Conservation (phyloP, 805 yeast genomes). For the Monosporozyma aquatica region DNA sequence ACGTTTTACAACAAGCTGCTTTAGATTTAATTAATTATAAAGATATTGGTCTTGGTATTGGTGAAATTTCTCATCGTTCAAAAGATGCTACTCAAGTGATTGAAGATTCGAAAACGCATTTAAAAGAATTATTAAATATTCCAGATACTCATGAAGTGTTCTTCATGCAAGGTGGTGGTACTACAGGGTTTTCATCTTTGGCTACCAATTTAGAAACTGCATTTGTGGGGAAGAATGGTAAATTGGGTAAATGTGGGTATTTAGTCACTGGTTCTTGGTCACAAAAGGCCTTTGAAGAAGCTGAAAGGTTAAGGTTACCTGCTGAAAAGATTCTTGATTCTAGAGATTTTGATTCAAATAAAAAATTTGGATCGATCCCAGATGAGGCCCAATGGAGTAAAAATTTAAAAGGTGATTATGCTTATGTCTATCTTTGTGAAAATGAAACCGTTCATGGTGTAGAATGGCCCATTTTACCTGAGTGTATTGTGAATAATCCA, state of each 20-base stretch:
- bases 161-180: slow-evolving; percentile 97
- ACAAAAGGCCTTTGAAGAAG: slow-evolving; percentile 79
- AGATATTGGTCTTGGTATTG: slow-evolving; percentile 71
- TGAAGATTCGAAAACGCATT: slow-evolving; percentile 61
- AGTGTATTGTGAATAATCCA: slow-evolving; percentile 41
- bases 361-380: slow-evolving; percentile 63
- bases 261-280: slow-evolving; percentile 94
- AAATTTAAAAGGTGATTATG: slow-evolving; percentile 45
- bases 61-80: slow-evolving; percentile 95
- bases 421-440: slow-evolving; percentile 86
- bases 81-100: slow-evolving; percentile 70
- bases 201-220: slow-evolving; percentile 76
- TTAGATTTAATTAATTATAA: slow-evolving; percentile 66
- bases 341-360: slow-evolving; percentile 37
- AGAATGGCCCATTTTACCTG: slow-evolving; percentile 53
- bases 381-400: slow-evolving; percentile 53
- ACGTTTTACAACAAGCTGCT: slow-evolving; percentile 83
- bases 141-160: slow-evolving; percentile 93
- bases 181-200: slow-evolving; percentile 85
- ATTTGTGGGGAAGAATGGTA: slow-evolving; percentile 61
- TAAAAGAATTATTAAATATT: slow-evolving; percentile 55
- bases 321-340: slow-evolving; percentile 62
- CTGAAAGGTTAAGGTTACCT: slow-evolving; percentile 70
- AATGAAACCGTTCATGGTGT: slow-evolving; percentile 96
- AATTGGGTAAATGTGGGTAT: slow-evolving; percentile 74